Evolutionary conservation across 768 basidiomycete species (phyloP).

Genomic region (Naganishia friedmannii): DNA sequence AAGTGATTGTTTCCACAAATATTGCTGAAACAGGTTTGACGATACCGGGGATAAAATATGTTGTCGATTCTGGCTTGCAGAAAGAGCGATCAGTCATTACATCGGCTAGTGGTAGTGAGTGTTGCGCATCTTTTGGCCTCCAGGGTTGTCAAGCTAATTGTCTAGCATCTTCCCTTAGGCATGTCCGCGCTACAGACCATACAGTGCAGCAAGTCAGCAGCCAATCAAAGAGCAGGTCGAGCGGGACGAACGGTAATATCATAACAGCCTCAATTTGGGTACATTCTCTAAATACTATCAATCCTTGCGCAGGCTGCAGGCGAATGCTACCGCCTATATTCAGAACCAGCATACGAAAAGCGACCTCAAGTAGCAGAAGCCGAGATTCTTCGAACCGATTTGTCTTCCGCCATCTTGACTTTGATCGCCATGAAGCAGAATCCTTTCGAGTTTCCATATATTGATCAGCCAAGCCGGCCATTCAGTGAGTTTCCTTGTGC

Average conservation of each 20-base stretch:
- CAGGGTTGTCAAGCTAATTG: not conserved
- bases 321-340: conserved; percentile 87
- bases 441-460: conserved; percentile 74
- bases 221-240: conserved; percentile 81
- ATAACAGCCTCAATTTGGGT: too few species aligned
- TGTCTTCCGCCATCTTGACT: conserved; percentile 78
- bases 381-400: conserved; percentile 83
- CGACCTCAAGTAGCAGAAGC: conserved; percentile 72
- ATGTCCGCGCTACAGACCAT: conserved; percentile 29
- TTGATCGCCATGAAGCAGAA: conserved; percentile 80
- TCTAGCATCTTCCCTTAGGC: not conserved
- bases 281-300: not conserved
- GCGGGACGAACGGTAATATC: conserved; percentile 83
- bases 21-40: conserved; percentile 98
- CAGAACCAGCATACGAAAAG: conserved; percentile 69
- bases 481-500: conserved; percentile 54
- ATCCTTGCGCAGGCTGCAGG: conserved; percentile 64
- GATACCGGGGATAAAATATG: conserved; percentile 90
- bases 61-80: conserved; percentile 91
- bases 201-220: conserved; percentile 70
- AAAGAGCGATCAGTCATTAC: conserved; percentile 67
- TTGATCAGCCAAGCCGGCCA: conserved; percentile 72
- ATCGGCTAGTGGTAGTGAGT: conserved; percentile 20
- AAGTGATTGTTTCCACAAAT: conserved; percentile 94
- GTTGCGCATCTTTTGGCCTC: not conserved